These are phyloP conservation scores for Tephrocybe sp. DNA, from an alignment of 768 basidiomycete genomes.

Conservation along the genomic window DNA sequence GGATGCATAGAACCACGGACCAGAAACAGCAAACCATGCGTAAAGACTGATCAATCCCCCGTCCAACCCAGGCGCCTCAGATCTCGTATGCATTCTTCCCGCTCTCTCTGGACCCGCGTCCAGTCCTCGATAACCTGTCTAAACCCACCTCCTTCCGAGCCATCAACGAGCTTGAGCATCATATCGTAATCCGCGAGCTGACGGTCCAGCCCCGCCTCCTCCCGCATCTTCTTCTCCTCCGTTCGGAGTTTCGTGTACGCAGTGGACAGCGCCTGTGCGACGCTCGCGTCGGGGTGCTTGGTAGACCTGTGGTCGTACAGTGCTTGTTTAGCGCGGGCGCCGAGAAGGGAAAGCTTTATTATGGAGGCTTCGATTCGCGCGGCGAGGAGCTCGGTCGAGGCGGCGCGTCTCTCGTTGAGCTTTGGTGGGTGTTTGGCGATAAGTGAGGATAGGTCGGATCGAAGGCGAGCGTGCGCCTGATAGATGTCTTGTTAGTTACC, in stretches of 20 bases:
- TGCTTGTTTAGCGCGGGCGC: conserved; percentile 34
- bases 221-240: conserved; percentile 35
- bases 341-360: conserved; percentile 47
- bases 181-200: conserved; percentile 42
- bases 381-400: conserved; percentile 39
- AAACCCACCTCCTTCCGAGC: conserved; percentile 35
- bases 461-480: conserved; percentile 33
- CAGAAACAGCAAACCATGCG: too few species aligned
- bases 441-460: conserved; percentile 25
- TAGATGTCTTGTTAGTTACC: too few species aligned
- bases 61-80: conserved; percentile 52
- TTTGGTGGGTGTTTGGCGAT: conserved; percentile 27
- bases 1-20: too few species aligned
- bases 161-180: conserved; percentile 42
- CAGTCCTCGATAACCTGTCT: conserved; percentile 49
- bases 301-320: conserved; percentile 38
- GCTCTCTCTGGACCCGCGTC: conserved; percentile 45
- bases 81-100: conserved; percentile 49
- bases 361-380: conserved; percentile 47
- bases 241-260: conserved; percentile 31
- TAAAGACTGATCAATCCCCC: conserved; percentile 30
- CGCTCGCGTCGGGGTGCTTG: conserved; percentile 17
- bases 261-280: conserved; percentile 32
- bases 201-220: conserved; percentile 31
- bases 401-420: conserved; percentile 28